Percentiles rank a stretch among this genome's conserved stretches.
Evolutionary conservation across 768 basidiomycete species (phyloP).

Genomic region (Suillus alpinus): DNA sequence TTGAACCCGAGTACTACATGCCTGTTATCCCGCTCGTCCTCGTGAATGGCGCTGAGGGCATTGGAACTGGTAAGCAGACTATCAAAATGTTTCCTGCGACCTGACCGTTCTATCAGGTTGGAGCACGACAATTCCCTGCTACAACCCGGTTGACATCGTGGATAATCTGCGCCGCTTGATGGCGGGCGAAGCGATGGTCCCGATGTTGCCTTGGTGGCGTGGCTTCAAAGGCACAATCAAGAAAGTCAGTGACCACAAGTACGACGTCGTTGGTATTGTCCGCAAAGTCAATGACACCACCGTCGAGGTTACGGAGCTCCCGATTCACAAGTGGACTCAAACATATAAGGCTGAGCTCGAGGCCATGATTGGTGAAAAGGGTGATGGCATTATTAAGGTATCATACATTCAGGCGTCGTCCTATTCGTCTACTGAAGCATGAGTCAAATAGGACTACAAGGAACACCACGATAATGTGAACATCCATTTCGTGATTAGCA

Average conservation of each 20-base stretch:
- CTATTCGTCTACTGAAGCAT: background rate
- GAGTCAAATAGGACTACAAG: conserved; percentile 77
- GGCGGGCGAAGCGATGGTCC: conserved; percentile 75
- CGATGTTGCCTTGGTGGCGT: conserved; percentile 97
- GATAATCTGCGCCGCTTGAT: conserved; percentile 84
- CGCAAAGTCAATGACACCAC: conserved; percentile 83
- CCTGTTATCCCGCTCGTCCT: conserved; percentile 86
- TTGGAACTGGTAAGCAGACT: conserved; percentile 79
- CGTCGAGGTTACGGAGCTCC: conserved; percentile 92
- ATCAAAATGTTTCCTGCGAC: background rate
- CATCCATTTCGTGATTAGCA: conserved; percentile 83
- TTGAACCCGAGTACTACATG: conserved; percentile 95
- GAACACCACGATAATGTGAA: conserved; percentile 94
- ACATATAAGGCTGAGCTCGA: conserved; percentile 92
- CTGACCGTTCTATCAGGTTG: conserved; percentile 56
- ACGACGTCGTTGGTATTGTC: conserved; percentile 72
- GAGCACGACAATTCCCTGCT: conserved; percentile 91
- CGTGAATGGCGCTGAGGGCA: conserved; percentile 94
- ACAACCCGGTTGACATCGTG: conserved; percentile 89
- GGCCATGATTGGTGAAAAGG: conserved; percentile 83
- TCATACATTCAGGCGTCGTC: conserved; percentile 5
- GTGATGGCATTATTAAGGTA: conserved; percentile 79
- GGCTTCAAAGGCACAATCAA: conserved; percentile 91
- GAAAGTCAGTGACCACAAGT: conserved; percentile 79
- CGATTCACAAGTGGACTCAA: conserved; percentile 94